phyloP scores from a whole-genome alignment of 257 asterid genomes.

The Solanum megistacrolobum region DNA sequence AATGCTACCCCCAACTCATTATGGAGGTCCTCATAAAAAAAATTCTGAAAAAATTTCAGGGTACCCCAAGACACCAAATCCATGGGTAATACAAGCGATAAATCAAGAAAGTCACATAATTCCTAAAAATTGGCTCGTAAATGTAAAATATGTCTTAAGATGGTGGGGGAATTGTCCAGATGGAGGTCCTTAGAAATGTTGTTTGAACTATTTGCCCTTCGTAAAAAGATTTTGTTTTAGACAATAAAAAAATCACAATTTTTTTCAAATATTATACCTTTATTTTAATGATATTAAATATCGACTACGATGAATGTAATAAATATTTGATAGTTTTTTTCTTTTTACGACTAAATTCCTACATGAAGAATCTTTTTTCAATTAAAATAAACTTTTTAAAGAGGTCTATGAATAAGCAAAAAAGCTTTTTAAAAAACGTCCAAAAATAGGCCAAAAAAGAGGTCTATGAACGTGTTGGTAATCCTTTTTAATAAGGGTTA shows the following conservation, averaged over 20 bases:
- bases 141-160: too few relatives aligned
- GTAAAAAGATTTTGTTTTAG: background rate
- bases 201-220: background rate
- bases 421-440: background rate
- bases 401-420: too few relatives aligned
- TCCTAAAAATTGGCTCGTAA: background rate
- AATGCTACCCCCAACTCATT: too few relatives aligned
- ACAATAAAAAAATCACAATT: background rate
- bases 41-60: rapidly evolving
- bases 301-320: background rate
- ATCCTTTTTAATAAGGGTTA: background rate
- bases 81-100: background rate
- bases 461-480: background rate
- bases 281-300: too few relatives aligned
- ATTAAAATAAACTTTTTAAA: background rate
- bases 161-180: background rate
- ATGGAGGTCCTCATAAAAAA: background rate
- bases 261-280: too few relatives aligned
- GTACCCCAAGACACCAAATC: background rate
- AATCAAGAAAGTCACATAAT: background rate
- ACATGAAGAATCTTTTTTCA: too few relatives aligned
- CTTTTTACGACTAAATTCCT: background rate
- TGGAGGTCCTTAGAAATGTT: background rate
- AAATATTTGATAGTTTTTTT: too few relatives aligned
- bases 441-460: too few relatives aligned